These are phyloP conservation scores for Eucalyptus regnans DNA, from an alignment of 345 rosid species.

Conservation along the genomic window DNA sequence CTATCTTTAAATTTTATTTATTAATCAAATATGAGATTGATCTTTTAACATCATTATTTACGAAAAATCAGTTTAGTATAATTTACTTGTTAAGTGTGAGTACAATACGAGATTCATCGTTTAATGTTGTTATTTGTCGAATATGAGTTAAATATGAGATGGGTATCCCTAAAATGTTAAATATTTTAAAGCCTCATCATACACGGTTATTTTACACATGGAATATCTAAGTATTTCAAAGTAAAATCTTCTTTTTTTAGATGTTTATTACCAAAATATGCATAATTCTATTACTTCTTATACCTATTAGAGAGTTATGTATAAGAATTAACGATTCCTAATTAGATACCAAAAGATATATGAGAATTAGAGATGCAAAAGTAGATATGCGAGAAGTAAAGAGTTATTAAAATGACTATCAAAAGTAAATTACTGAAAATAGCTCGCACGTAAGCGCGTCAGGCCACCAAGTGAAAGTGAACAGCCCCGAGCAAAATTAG, in stretches of 20 bases:
- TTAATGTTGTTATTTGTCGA: neutral
- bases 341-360: neutral
- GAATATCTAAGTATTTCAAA: neutral
- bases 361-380: neutral
- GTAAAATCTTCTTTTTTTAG: neutral
- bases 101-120: neutral
- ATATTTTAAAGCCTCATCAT: neutral
- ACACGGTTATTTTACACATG: neutral
- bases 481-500: neutral
- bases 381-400: neutral
- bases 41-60: neutral
- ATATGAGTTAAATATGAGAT: neutral
- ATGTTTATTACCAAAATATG: neutral
- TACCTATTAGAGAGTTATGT: neutral
- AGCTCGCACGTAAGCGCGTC: neutral
- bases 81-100: neutral
- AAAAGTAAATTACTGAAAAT: neutral
- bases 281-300: neutral
- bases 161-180: neutral
- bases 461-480: too few species aligned
- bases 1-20: neutral
- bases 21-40: neutral
- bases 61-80: neutral
- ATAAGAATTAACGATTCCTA: neutral
- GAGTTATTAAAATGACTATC: neutral